Conservation (phyloP, 192 early-diverging fungal species). For the Pilaira anomala region DNA sequence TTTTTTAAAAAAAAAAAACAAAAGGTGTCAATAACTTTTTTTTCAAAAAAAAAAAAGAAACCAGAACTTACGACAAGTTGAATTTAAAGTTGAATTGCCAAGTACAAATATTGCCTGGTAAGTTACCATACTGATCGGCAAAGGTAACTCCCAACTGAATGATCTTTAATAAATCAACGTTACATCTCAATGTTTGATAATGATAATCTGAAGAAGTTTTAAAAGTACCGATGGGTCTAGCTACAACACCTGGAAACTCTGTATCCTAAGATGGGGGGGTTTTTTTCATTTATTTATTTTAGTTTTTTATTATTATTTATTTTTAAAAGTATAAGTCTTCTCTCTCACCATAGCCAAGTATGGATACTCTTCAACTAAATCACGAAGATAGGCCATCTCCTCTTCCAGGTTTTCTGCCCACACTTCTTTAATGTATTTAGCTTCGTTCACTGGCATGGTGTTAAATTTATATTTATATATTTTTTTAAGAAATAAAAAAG, state of each 20-base stretch:
- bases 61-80: constrained; percentile 64
- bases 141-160: constrained; percentile 98
- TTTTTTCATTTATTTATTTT: neutral
- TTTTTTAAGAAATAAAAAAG: no score
- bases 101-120: constrained; percentile 81
- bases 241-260: constrained; percentile 98
- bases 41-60: constrained; percentile 5
- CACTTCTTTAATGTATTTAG: constrained; percentile 71
- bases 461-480: no score
- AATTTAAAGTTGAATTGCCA: constrained; percentile 99
- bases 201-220: constrained; percentile 95
- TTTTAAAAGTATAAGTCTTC: neutral
- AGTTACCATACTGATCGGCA: constrained; percentile 81
- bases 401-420: constrained; percentile 96
- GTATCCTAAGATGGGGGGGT: constrained; percentile 71
- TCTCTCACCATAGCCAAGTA: constrained; percentile 89
- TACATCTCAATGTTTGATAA: constrained; percentile 96
- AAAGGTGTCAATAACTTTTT: neutral
- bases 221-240: constrained; percentile 96
- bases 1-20: neutral
- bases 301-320: no score
- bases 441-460: constrained; percentile 33
- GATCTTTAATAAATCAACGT: constrained; percentile 95
- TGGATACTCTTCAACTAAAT: constrained; percentile 86
- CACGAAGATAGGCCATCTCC: constrained; percentile 84